Base-by-base conservation (phyloP, 2,329 filamentous ascomycete species). In the Chalaropsis ovoidea region DNA sequence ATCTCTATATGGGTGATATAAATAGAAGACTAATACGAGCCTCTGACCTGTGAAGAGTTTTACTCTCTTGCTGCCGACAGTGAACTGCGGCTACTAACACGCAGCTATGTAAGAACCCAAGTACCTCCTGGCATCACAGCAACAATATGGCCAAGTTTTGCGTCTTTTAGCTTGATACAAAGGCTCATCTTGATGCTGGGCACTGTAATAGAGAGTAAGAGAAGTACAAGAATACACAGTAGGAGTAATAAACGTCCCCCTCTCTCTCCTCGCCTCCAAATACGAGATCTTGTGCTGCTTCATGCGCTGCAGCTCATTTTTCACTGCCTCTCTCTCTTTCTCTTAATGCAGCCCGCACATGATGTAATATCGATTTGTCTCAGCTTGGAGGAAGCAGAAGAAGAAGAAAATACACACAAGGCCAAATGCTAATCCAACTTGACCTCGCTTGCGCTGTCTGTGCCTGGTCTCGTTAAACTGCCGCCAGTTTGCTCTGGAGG, bases 21-120 rank as follows among this genome's bases (percentile, higher is more conserved):
- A 58, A 58, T 58, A 58, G 54, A 58, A 19, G 7, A 31, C 3
- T n/a, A 58, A 58, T 58, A 58, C 54, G 27, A 56, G 27, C 52
- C 5, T 35, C 13, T 27, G 52, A 24, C 13, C 49, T 31, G 49
- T 54, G n/a, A n/a, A n/a, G n/a, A n/a, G n/a, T n/a, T n/a, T n/a
- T n/a, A n/a, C n/a, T n/a, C n/a, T n/a, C n/a, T n/a, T n/a, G n/a
- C n/a, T n/a, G n/a, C n/a, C n/a, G n/a, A n/a, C n/a, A n/a, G n/a
- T n/a, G n/a, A n/a, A n/a, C n/a, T n/a, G n/a, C n/a, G n/a, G n/a
- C n/a, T n/a, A n/a, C n/a, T n/a, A n/a, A n/a, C n/a, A n/a, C n/a
- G n/a, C n/a, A n/a, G n/a, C n/a, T n/a, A n/a, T n/a, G n/a, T n/a
- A n/a, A n/a, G n/a, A n/a, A n/a, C n/a, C n/a, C n/a, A n/a, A n/a